Conservation (phyloP, 108 stramenopile species). For the Chaetoceros muelleri region DNA sequence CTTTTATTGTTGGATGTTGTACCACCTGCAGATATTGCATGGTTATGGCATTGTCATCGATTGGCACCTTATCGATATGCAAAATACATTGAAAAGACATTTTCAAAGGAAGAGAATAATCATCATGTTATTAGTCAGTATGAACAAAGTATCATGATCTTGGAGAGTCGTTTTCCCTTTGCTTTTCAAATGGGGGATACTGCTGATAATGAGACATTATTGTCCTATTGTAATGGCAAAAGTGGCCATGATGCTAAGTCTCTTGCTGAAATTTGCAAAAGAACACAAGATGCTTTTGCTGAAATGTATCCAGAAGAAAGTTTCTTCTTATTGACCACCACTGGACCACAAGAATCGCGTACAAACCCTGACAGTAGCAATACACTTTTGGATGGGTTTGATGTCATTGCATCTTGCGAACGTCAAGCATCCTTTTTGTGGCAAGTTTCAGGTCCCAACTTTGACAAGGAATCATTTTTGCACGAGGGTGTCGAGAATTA, state of each 20-base stretch:
- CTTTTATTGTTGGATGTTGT: constrained; percentile 7
- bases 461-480: constrained; percentile 21
- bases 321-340: background rate
- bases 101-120: background rate
- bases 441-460: constrained; percentile 33
- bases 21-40: constrained; percentile 44
- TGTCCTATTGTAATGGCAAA: no score
- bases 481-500: constrained; percentile 22
- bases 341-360: background rate
- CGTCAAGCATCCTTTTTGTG: constrained; percentile 43
- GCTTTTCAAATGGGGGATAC: background rate
- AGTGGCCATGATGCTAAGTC: no score
- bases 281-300: background rate
- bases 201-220: background rate
- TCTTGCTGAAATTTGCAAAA: background rate
- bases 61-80: constrained; percentile 30
- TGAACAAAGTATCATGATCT: background rate
- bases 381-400: constrained; percentile 15
- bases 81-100: constrained; percentile 12
- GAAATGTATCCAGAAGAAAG: background rate
- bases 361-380: no score
- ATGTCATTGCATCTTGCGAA: constrained; percentile 18
- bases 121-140: no score
- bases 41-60: constrained; percentile 63
- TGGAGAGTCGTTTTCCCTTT: constrained; percentile 2